Evolutionary conservation across 1,284 basidiomycete species (phyloP).

Genomic region (Heterobasidion annosum): DNA sequence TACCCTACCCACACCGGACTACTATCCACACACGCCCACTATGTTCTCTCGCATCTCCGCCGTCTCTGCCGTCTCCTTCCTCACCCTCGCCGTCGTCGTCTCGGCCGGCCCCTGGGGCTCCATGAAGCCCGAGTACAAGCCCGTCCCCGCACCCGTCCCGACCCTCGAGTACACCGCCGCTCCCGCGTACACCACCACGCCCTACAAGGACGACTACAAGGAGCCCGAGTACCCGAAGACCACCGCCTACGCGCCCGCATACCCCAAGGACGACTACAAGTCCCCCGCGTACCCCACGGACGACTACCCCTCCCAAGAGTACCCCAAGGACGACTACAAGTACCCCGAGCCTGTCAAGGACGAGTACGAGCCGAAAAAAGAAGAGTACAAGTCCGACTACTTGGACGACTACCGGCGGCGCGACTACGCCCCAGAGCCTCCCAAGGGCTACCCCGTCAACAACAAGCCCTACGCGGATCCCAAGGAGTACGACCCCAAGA

Average conservation of each 20-base stretch:
- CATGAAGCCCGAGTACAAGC: background rate
- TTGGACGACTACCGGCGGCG: too few species aligned
- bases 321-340: background rate
- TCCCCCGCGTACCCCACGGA: background rate
- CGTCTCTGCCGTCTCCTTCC: background rate
- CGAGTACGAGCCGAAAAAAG: background rate
- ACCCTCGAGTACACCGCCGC: background rate
- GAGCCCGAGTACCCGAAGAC: background rate
- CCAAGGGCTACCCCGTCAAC: too few species aligned
- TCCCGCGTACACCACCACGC: background rate
- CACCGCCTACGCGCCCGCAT: too few species aligned
- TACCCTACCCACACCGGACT: background rate
- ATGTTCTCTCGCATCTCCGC: background rate
- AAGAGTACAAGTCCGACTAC: background rate
- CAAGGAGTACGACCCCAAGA: background rate
- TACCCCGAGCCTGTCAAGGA: background rate
- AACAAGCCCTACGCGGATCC: too few species aligned
- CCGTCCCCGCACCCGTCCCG: too few species aligned
- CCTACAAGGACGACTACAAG: background rate
- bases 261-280: background rate
- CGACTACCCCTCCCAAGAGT: background rate
- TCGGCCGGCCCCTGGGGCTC: background rate
- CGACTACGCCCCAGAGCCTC: too few species aligned
- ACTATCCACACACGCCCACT: background rate
- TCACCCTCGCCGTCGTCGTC: background rate